Base-by-base conservation (phyloP, 1,284 basidiomycete genomes). In the Ganoderma resinaceum region DNA sequence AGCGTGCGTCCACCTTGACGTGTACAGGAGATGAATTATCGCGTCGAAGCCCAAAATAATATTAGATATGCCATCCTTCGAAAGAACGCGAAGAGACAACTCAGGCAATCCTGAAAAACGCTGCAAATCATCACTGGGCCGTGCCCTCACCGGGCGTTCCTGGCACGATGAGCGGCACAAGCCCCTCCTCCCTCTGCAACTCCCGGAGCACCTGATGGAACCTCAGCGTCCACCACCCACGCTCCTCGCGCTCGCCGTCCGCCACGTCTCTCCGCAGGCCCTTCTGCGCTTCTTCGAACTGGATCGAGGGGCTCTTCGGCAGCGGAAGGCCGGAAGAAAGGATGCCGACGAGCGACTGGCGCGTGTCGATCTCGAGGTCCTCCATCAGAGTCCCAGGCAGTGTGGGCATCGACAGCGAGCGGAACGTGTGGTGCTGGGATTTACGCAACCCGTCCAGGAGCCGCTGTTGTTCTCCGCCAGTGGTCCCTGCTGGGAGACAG, bases 211-310 rank as follows among this genome's bases (percentile, higher is more conserved):
- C 88, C 71, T 91, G 87, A 72, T 90, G 89, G 74, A 94, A 94
- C 55, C 91, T 82, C 63, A 90, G 75, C 3, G 89, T 85, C 93
- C 93, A 95, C 91, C 92, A 95, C 3, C 87, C 90, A 0, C 93
- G 83, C 73, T 94, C 91, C 76, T 93, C 90, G 52, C 91, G 79
- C 75, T 94, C 93, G 64, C 82, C 82, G 62, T 81, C 78, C 33
- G 77, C 78, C 12, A 72, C 69, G 63, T 80, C 61, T 38, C 62
- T 58, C 3, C 58, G 31, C 11, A 75, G 71, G 37, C 78, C 73
- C 18, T 62, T 64, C 33, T 66, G 31, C 0, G 73, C 73, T 46
- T 83, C 83, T 0, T 79, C 78, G 11, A 86, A 73, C 71, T 90
- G 89, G 65, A 86, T 78, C 0, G 89, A 91, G 11, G 90, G 91